These are phyloP conservation scores for Xerocomellus intermedius DNA, from an alignment of 768 basidiomycete genomes.

Conservation along the genomic window DNA sequence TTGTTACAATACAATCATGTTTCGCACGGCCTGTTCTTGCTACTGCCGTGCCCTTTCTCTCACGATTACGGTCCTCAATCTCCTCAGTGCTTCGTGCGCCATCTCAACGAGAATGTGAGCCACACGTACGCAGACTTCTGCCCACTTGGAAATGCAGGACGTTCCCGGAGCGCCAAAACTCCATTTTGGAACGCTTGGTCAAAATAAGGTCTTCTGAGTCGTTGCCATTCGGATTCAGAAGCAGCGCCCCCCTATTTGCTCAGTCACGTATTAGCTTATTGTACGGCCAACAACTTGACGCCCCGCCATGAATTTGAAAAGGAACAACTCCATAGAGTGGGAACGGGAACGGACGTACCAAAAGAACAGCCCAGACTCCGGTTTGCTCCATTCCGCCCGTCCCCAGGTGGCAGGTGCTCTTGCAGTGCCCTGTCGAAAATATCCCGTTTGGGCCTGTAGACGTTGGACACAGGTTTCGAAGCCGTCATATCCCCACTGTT, in stretches of 20 bases:
- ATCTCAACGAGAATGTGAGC: constrained; percentile 70
- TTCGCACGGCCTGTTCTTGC: background rate
- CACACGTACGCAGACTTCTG: constrained; percentile 66
- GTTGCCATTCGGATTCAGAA: constrained; percentile 34
- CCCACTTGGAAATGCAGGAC: constrained; percentile 64
- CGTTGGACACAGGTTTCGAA: constrained; percentile 59
- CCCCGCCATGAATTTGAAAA: constrained; percentile 7
- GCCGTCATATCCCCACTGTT: constrained; percentile 69
- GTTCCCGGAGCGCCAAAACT: constrained; percentile 76
- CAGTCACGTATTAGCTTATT: background rate
- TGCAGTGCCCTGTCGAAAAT: constrained; percentile 69
- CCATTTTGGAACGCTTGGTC: constrained; percentile 68
- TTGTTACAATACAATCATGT: background rate
- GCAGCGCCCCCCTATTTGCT: constrained; percentile 55
- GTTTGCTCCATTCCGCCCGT: constrained; percentile 61
- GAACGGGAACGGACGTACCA: constrained; percentile 46
- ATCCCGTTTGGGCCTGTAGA: constrained; percentile 67
- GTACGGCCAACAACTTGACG: background rate
- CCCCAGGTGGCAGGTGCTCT: constrained; percentile 65
- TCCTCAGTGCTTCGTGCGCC: constrained; percentile 62
- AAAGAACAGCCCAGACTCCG: constrained; percentile 82
- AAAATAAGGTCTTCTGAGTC: constrained; percentile 69
- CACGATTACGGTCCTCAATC: constrained; percentile 42
- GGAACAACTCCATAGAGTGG: background rate
- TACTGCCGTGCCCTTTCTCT: constrained; percentile 13